Percentiles rank a stretch among this genome's conserved stretches.
phyloP scores from a whole-genome alignment of 768 basidiomycete species.

The Pleurotus djamor region DNA sequence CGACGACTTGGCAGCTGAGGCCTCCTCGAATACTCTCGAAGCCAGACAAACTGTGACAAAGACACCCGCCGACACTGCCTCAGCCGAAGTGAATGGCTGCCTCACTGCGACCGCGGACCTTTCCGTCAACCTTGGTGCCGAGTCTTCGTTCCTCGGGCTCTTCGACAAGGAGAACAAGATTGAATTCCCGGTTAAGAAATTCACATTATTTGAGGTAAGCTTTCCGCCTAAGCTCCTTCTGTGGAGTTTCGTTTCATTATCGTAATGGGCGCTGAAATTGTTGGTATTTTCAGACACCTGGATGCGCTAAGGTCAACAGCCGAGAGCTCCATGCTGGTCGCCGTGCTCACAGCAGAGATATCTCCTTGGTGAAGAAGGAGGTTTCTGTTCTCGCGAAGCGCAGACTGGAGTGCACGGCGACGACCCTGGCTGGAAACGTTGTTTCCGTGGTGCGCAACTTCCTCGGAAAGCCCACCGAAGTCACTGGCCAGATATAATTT shows the following conservation, averaged over 20 bases:
- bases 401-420: no score
- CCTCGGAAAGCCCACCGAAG: neutral
- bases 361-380: neutral
- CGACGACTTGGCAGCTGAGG: neutral
- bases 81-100: constrained; percentile 25
- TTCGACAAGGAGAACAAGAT: neutral
- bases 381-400: no score
- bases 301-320: neutral
- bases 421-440: neutral
- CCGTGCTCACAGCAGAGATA: neutral
- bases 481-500: neutral
- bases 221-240: no score
- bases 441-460: neutral
- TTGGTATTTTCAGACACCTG: no score
- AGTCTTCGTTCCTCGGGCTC: neutral
- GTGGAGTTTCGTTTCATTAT: no score
- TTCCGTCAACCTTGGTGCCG: constrained; percentile 2
- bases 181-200: neutral
- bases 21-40: neutral
- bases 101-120: constrained; percentile 27
- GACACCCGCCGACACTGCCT: neutral
- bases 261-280: no score
- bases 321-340: neutral
- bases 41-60: neutral
- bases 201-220: neutral